Evolutionary conservation across 164 flowering plant genomes (phyloP).

Genomic region (Umbilicus rupestris): DNA sequence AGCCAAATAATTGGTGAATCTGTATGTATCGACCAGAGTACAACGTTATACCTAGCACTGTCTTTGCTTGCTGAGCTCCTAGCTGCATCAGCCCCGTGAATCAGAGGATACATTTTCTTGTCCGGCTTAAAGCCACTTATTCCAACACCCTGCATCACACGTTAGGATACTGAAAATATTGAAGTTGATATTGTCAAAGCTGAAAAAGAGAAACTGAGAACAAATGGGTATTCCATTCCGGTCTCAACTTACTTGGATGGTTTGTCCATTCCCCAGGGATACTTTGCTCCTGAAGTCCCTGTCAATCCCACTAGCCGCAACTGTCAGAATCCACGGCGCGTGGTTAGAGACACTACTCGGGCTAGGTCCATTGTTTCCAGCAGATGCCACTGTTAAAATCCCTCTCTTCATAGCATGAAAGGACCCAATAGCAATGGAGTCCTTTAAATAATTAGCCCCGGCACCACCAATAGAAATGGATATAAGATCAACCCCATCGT

Average conservation of each 20-base stretch:
- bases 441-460: conserved; percentile 15
- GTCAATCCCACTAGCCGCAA: conserved; percentile 62
- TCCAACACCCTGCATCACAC: conserved; percentile 51
- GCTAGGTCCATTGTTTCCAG: conserved; percentile 65
- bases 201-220: not conserved
- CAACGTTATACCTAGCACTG: conserved; percentile 19
- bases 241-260: conserved; percentile 26
- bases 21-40: not conserved
- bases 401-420: conserved; percentile 73
- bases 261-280: conserved; percentile 45
- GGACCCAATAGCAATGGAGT: conserved; percentile 49
- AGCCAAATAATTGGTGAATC: not conserved
- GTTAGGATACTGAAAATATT: not conserved
- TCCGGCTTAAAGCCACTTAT: conserved; percentile 37
- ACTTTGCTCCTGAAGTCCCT: conserved; percentile 42
- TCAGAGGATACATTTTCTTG: conserved; percentile 38
- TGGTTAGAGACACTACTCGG: conserved; percentile 25
- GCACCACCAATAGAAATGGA: conserved; percentile 59
- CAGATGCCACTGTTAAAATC: conserved; percentile 49
- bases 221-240: not conserved
- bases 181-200: not conserved
- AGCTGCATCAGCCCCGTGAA: conserved; percentile 48
- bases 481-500: conserved; percentile 74
- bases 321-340: conserved; percentile 80
- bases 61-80: conserved; percentile 16